Evolutionary conservation across 2,329 filamentous ascomycete species (phyloP), one percentile per base, ranked within the genome.

Genomic region (Fusarium sp.): DNA sequence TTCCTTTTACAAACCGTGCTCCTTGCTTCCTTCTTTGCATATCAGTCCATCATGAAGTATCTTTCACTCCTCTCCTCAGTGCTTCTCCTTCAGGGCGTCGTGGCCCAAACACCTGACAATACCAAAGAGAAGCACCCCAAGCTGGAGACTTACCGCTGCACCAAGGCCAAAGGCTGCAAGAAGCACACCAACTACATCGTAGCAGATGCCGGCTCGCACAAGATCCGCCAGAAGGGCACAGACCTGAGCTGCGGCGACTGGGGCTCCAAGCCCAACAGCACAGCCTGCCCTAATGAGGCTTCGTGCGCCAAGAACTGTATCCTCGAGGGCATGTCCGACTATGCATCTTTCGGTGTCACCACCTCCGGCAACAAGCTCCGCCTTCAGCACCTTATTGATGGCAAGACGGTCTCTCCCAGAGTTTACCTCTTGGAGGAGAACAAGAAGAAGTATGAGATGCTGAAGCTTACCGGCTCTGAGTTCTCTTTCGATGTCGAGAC

Each of bases 401-500:
- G 52, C 26, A 43, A 43, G 7, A 44, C 70, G 21, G 66, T 75
- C 19, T 72, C 70, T 43, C 78, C 86, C 8, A 83, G 88, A 45
- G 77, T 89, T 24, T 91, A 90, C 74, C 80, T 91, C 17, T 81
- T 91, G 71, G 81, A 82, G 59, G 77, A 69, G 68, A 79, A 83
- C 59, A 83, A 87, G 61, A 79, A 81, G 60, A 82, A 83, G 45
- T 91, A 91, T 73, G 79, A 89, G 76, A 81, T 86, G 73, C 83
- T 90, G 74, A 80, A 88, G 62, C 80, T 90, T 48, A 82, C 85
- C 24, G 86, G 86, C 71, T 78, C 84, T 65, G 89, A 91, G 75
- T 85, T 91, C 73, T 85, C 85, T 15, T 90, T 91, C 56, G 88
- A 90, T 45, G 88, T 90, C 6, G 89, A 91, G 70, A 83, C 88